Evolutionary conservation across 2,329 filamentous ascomycete genomes (phyloP), one percentile per base, ranked within the genome.

Genomic region (Fusarium sp.): DNA sequence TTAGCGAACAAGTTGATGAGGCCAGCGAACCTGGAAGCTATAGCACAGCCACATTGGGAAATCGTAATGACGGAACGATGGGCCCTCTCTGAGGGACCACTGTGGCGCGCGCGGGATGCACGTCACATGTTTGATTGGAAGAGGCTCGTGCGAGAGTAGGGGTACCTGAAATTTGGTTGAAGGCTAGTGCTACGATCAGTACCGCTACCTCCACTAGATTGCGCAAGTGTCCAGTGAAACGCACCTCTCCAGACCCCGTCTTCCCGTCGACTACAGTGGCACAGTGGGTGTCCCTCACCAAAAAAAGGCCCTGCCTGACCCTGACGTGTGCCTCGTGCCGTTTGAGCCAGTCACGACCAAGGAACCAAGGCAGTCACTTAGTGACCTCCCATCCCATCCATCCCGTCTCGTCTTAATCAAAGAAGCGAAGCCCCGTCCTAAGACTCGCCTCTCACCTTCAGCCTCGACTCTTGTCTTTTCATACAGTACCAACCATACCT

Each of bases 11-110:
- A 67, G 62, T 68, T 63, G 72, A 69, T 76, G 73, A 75, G 73
- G 74, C 74, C 74, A 76, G 72, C 74, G 71, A 76, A 76, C 72
- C 74, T 76, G 56, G 71, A 76, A 76, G 73, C 74, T 76, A 59
- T 42, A 59, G 72, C 73, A 74, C 74, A 74, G 74, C 74, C 74
- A 76, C 74, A 61, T 53, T 58, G 46, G 47, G 25, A 53, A 63
- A 71, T 54, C 40, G 51, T 46, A 69, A 70, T 61, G 53, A 63
- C 55, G 63, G 63, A 58, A 45, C 34, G 15, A 29, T 44, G 29
- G 42, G 34, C 3, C 32, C 32, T 38, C 34, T 38, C n/a, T 12
- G 29, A 34, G 46, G 66, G 55, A 54, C 50, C 65, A 40, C 40
- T 49, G 61, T 67, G 68, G 62, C 66, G 47, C 45, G 45, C 44